Conservation (phyloP, 192 early-diverging fungal species). For the Diversispora eburnea region DNA sequence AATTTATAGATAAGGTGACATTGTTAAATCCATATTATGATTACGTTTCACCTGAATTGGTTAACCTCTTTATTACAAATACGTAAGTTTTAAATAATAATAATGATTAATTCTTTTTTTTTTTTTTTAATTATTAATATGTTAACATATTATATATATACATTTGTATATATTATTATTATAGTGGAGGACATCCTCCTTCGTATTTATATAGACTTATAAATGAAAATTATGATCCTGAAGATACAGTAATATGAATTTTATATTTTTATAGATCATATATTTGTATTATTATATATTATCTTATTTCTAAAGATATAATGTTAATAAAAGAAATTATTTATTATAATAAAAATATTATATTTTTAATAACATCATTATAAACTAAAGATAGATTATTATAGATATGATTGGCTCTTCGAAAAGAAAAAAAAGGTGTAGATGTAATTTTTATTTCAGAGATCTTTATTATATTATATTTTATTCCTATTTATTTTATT, state of each 20-base stretch:
- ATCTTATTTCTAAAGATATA: neutral
- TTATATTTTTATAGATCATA: neutral
- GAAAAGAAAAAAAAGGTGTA: too few relatives aligned
- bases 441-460: too few relatives aligned
- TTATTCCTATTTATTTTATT: too few relatives aligned
- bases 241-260: constrained; percentile 26
- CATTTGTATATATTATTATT: neutral
- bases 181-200: constrained; percentile 68
- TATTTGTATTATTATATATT: neutral
- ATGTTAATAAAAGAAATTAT: too few relatives aligned
- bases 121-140: constrained; percentile 2
- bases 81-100: constrained; percentile 50
- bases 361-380: too few relatives aligned
- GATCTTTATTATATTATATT: too few relatives aligned
- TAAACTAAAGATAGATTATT: too few relatives aligned
- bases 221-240: constrained; percentile 41
- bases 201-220: constrained; percentile 80
- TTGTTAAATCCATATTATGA: constrained; percentile 87
- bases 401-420: too few relatives aligned
- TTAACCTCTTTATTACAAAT: constrained; percentile 88
- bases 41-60: constrained; percentile 87
- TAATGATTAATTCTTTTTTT: neutral
- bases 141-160: constrained; percentile 30
- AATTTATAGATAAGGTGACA: constrained; percentile 73
- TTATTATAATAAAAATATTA: too few relatives aligned